A percentile compares a stretch with the other conserved stretches of the same genome.
phyloP scores from a whole-genome alignment of 768 basidiomycete genomes.

The Suillus subluteus region DNA sequence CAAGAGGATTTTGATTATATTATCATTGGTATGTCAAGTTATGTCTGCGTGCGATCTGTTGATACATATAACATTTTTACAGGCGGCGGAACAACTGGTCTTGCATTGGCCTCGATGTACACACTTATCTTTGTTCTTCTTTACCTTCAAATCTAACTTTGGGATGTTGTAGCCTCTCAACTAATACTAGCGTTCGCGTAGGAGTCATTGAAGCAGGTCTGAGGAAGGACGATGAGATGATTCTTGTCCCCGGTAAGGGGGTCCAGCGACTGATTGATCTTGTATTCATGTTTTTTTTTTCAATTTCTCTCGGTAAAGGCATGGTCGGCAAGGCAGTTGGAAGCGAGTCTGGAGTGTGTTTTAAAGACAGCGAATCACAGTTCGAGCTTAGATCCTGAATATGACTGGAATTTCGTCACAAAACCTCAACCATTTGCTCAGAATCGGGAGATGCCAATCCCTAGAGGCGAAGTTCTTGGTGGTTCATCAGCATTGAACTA shows the following conservation, averaged over 20 bases:
- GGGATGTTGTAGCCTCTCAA: conserved; percentile 16
- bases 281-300: neutral
- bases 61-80: neutral
- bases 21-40: conserved; percentile 18
- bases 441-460: conserved; percentile 15
- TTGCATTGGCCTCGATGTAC: conserved; percentile 21
- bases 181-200: conserved; percentile 7
- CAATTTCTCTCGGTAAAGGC: conserved; percentile 1
- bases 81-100: conserved; percentile 22
- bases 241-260: conserved; percentile 16
- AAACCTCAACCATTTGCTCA: conserved; percentile 14
- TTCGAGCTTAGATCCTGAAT: conserved; percentile 18
- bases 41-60: neutral
- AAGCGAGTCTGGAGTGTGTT: conserved; percentile 14
- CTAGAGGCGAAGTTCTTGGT: conserved; percentile 19
- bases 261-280: neutral
- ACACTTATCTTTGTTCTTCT: neutral
- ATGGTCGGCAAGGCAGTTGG: conserved; percentile 16
- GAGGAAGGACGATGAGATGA: conserved; percentile 18
- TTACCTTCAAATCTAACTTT: neutral
- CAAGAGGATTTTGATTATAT: conserved; percentile 22
- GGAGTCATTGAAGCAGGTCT: conserved; percentile 22
- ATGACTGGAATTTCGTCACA: conserved; percentile 21
- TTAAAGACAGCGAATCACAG: neutral
- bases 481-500: conserved; percentile 19